phyloP scores from a whole-genome alignment of 768 basidiomycete genomes.

The Boletus vermiculosoides region DNA sequence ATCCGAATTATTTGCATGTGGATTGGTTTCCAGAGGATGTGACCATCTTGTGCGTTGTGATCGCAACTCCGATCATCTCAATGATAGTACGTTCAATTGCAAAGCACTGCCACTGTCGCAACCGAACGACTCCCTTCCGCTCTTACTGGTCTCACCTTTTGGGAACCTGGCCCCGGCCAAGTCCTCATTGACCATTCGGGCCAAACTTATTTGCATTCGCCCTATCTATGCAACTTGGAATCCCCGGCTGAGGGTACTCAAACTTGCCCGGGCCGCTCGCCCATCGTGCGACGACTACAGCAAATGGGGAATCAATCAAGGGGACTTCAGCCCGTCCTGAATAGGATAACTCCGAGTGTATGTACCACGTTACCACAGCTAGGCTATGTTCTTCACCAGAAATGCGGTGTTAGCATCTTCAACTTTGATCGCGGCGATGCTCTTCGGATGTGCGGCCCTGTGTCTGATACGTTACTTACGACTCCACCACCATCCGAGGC shows the following conservation, averaged over 20 bases:
- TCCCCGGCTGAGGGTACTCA: neutral
- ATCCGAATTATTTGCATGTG: neutral
- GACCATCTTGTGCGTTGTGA: neutral
- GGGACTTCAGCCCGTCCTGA: neutral
- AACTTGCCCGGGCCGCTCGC: neutral
- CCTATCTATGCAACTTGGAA: neutral
- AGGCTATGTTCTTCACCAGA: neutral
- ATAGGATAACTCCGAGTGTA: neutral
- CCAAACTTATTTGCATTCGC: neutral
- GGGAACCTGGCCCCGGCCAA: no score
- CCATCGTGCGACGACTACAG: neutral
- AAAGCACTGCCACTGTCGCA: no score
- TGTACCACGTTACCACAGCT: neutral
- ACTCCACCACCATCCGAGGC: neutral
- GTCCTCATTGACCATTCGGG: no score
- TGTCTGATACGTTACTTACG: neutral
- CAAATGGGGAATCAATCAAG: neutral
- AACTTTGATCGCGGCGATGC: neutral
- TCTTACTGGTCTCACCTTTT: no score
- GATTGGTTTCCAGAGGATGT: neutral
- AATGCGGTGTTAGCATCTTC: neutral
- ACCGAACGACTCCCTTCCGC: no score
- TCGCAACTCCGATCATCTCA: no score
- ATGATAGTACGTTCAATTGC: no score
- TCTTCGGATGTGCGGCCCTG: neutral